Evolutionary conservation across 176 grass and related monocot genomes (phyloP).

Genomic region (maize (Zea mays)): DNA sequence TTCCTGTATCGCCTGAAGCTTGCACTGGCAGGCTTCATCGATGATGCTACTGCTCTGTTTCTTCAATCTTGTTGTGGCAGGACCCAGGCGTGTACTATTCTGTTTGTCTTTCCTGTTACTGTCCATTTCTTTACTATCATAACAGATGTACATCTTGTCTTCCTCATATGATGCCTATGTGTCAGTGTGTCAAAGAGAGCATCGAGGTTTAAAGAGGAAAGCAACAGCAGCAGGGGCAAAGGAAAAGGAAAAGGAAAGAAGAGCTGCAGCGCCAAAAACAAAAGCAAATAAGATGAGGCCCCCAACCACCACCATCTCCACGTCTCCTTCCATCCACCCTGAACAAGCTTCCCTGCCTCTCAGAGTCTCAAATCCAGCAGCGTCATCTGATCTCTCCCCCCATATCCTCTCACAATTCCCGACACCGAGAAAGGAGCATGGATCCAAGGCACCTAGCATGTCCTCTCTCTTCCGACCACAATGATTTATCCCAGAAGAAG

Average conservation of each 20-base stretch:
- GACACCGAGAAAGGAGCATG: slow-evolving; percentile 38
- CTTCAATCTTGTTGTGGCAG: not conserved
- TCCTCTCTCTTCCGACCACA: slow-evolving; percentile 19
- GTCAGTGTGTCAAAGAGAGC: slow-evolving; percentile 22
- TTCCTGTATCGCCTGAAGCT: slow-evolving; percentile 18
- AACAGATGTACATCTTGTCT: slow-evolving; percentile 21
- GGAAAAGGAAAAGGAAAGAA: slow-evolving; percentile 46
- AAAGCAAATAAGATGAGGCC: slow-evolving; percentile 40
- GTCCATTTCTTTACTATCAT: slow-evolving; percentile 3
- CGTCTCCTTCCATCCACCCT: not conserved
- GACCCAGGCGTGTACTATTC: not conserved
- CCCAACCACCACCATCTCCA: slow-evolving; percentile 43
- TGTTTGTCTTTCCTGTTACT: not conserved
- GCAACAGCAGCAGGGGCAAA: slow-evolving; percentile 27
- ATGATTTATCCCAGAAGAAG: slow-evolving; percentile 58
- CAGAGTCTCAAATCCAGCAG: slow-evolving; percentile 26
- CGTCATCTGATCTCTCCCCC: slow-evolving; percentile 41
- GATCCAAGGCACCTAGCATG: slow-evolving; percentile 21
- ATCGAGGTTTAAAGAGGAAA: slow-evolving; percentile 43
- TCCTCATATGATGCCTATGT: slow-evolving; percentile 1
- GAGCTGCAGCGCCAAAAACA: slow-evolving; percentile 44
- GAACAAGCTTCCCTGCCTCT: slow-evolving; percentile 26
- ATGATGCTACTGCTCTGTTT: not conserved
- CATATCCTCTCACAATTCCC: slow-evolving; percentile 34
- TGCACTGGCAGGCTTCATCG: not conserved